A percentile compares a stretch with the other conserved stretches of the same genome.
These are phyloP conservation scores for Phoma sp. DNA, from an alignment of 2,329 filamentous ascomycete species.

Conservation along the genomic window DNA sequence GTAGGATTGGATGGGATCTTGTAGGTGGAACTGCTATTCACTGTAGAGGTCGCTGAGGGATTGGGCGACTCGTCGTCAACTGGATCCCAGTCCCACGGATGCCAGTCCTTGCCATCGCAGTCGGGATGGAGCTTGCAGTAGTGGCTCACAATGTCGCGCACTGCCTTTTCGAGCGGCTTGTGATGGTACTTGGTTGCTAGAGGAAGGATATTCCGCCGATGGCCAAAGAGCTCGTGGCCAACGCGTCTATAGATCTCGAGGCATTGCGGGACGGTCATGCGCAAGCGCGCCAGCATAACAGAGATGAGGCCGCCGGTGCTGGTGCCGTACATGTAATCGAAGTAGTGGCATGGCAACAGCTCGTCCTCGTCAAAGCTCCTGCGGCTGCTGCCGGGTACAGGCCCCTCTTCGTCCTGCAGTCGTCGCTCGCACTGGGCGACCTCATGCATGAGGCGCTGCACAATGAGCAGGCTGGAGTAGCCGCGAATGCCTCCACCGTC, in stretches of 20 bases:
- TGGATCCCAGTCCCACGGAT: conserved; percentile 48
- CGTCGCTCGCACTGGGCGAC: conserved; percentile 53
- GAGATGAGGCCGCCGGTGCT: conserved; percentile 60
- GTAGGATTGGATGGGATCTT: conserved; percentile 15
- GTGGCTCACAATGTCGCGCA: conserved; percentile 52
- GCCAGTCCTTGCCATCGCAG: conserved; percentile 53
- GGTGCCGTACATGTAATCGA: conserved; percentile 61
- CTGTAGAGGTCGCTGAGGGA: conserved; percentile 13
- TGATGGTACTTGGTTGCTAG: conserved; percentile 58
- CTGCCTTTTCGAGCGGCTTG: conserved; percentile 55
- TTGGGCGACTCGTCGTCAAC: conserved; percentile 26
- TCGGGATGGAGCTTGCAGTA: conserved; percentile 52
- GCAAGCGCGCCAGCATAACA: conserved; percentile 56
- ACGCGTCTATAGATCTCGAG: conserved; percentile 55
- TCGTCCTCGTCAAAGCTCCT: conserved; percentile 49
- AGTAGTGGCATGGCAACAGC: conserved; percentile 58
- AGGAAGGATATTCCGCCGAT: conserved; percentile 51
- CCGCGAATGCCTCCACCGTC: conserved; percentile 60
- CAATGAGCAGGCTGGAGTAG: conserved; percentile 57
- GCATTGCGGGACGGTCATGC: conserved; percentile 57
- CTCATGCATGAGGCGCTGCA: conserved; percentile 57
- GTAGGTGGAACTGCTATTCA: conserved; percentile 30
- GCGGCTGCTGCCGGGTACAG: conserved; percentile 33
- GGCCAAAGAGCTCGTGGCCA: conserved; percentile 56
- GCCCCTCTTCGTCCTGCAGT: conserved; percentile 52